phyloP scores from a whole-genome alignment of 2,329 filamentous ascomycete genomes.

The Emergomyces pasteurianus region DNA sequence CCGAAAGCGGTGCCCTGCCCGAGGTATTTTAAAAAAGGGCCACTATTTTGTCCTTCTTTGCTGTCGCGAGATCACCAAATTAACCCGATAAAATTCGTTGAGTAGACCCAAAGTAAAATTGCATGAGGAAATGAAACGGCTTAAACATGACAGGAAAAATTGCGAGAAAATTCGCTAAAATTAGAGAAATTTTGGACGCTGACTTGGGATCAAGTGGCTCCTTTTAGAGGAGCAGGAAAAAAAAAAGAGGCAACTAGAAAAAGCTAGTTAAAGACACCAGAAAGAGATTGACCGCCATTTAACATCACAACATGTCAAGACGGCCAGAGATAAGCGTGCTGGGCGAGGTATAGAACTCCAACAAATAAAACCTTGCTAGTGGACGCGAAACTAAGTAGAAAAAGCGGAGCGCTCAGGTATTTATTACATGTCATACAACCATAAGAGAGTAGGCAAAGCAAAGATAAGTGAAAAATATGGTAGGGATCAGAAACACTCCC shows the following conservation, averaged over 20 bases:
- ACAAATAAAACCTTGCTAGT: not conserved
- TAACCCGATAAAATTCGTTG: not conserved
- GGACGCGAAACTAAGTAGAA: not conserved
- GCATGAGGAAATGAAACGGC: not conserved
- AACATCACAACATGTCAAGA: not conserved
- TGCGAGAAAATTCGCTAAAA: not conserved
- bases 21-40: not conserved
- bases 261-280: not conserved
- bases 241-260: not conserved
- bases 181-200: not conserved
- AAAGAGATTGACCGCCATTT: not conserved
- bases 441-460: not conserved
- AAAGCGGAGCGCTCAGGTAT: not conserved
- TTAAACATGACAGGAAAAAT: no score
- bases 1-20: not conserved
- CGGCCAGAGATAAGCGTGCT: not conserved
- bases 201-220: not conserved
- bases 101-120: not conserved
- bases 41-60: not conserved
- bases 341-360: not conserved
- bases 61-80: not conserved
- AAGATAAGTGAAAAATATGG: not conserved
- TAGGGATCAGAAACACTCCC: constrained; percentile 43
- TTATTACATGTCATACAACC: not conserved
- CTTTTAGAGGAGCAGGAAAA: not conserved